These are phyloP conservation scores for Sisymbrium irio DNA, from an alignment of 345 rosid genomes.

Conservation along the genomic window DNA sequence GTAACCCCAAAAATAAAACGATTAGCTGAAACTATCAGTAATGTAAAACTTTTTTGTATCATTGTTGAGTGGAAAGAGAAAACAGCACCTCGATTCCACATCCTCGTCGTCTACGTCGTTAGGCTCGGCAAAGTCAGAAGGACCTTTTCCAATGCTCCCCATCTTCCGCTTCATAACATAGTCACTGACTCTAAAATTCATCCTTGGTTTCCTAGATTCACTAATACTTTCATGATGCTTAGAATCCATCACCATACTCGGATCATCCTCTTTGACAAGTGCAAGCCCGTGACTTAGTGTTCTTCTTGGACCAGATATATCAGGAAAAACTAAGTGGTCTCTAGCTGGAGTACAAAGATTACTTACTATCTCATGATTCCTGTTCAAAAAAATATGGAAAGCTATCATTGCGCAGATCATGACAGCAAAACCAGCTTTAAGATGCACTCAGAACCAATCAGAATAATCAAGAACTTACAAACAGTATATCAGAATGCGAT, in stretches of 20 bases:
- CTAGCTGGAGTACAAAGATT: conserved; percentile 52
- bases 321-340: conserved; percentile 61
- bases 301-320: conserved; percentile 30
- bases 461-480: conserved; percentile 41
- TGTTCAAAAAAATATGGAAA: conserved; percentile 32
- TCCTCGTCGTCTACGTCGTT: background rate
- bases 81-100: conserved; percentile 9
- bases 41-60: background rate
- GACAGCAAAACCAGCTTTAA: background rate
- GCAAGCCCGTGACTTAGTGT: conserved; percentile 17
- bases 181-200: background rate
- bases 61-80: conserved; percentile 8
- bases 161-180: conserved; percentile 20
- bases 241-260: background rate
- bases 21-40: conserved; percentile 14
- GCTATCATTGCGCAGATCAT: conserved; percentile 11
- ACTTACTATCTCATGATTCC: conserved; percentile 51
- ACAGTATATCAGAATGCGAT: conserved; percentile 65
- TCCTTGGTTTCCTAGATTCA: conserved; percentile 1
- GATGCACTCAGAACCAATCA: background rate
- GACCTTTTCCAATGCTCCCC: background rate
- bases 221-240: background rate
- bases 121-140: conserved; percentile 1
- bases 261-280: conserved; percentile 12
- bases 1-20: background rate